Conservation (phyloP, 208 protist genomes). For the Balamuthia mandrillaris region DNA sequence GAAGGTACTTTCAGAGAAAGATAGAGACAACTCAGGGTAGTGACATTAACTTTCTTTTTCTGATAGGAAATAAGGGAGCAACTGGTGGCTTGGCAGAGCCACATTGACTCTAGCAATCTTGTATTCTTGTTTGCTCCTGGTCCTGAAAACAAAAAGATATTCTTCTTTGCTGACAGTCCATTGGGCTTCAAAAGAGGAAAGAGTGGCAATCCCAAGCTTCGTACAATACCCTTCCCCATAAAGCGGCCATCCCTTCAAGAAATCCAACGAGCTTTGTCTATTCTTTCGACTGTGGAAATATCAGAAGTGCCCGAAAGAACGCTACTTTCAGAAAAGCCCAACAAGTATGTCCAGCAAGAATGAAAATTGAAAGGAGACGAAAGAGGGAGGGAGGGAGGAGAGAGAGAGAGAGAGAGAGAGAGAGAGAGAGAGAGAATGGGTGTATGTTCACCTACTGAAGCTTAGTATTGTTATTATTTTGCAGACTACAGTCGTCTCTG, state of each 20-base stretch:
- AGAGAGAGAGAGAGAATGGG: no score
- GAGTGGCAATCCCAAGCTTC: conserved; percentile 10
- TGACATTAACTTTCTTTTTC: background rate
- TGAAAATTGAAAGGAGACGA: background rate
- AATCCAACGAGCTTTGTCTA: background rate
- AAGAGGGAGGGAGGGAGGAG: background rate
- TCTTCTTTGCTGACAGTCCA: conserved; percentile 12
- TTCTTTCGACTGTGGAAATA: background rate
- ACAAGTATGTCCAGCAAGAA: background rate
- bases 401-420: no score
- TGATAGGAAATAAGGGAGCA: background rate
- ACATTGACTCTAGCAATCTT: background rate
- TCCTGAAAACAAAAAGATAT: background rate
- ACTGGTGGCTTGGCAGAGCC: background rate
- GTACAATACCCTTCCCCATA: conserved; percentile 2
- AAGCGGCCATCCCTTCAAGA: background rate
- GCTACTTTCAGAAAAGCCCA: background rate
- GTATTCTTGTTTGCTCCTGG: conserved; percentile 1
- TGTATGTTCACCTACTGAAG: no score
- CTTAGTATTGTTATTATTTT: no score
- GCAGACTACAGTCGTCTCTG: no score
- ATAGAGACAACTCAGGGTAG: background rate
- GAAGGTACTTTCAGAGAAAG: background rate
- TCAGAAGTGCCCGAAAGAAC: background rate
- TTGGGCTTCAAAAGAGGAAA: background rate